Conservation (phyloP, 2,329 filamentous ascomycete species). For the Teratosphaeria viscida region DNA sequence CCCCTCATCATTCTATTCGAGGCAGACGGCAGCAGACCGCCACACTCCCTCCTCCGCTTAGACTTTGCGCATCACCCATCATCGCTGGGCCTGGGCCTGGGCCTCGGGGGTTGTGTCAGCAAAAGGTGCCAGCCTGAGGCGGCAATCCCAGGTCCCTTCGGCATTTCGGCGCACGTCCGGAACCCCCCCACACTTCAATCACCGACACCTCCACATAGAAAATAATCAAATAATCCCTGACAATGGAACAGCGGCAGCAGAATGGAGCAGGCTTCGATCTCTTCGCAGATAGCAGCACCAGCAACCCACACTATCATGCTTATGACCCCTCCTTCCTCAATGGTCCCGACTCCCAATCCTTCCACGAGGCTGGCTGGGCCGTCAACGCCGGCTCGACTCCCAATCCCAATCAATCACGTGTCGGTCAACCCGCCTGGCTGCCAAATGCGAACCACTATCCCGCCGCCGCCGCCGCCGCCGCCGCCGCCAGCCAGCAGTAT, state of each 20-base stretch:
- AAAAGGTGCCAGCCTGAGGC: not conserved
- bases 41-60: not conserved
- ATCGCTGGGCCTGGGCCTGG: too few relatives aligned
- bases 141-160: not conserved
- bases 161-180: slow-evolving; percentile 1
- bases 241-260: slow-evolving; percentile 15
- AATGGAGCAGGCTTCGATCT: slow-evolving; percentile 20
- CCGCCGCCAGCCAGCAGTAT: slow-evolving; percentile 8
- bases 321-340: slow-evolving; percentile 23
- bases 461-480: not conserved
- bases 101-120: not conserved
- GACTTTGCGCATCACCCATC: not conserved
- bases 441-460: slow-evolving; percentile 15
- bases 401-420: slow-evolving; percentile 20
- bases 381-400: slow-evolving; percentile 18
- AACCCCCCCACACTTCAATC: not conserved
- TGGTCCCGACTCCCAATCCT: slow-evolving; percentile 13
- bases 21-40: too few relatives aligned
- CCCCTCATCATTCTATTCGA: not conserved
- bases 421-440: slow-evolving; percentile 13
- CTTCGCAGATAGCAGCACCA: slow-evolving; percentile 16
- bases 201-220: not conserved
- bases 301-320: slow-evolving; percentile 14
- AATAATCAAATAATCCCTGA: too few relatives aligned
- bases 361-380: slow-evolving; percentile 23